Conservation (phyloP, 2,329 filamentous ascomycete species). For the Mariannaea elegans region DNA sequence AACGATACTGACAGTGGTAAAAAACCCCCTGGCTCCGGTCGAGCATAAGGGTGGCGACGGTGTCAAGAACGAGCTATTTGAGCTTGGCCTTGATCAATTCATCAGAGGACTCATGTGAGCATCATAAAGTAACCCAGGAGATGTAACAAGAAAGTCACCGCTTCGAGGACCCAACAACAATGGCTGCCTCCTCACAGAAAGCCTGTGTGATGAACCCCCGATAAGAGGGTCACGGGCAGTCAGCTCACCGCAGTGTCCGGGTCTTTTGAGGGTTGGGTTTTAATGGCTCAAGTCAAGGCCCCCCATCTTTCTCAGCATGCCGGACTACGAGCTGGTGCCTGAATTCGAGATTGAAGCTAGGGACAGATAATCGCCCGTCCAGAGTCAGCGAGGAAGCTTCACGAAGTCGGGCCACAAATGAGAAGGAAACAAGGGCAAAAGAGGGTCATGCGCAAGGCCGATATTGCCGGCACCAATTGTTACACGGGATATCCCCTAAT, state of each 20-base stretch:
- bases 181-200: neutral
- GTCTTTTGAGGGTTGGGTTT: neutral
- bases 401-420: slow-evolving; percentile 2
- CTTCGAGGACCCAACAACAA: neutral
- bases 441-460: slow-evolving; percentile 36
- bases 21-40: slow-evolving; percentile 74
- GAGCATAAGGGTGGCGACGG: slow-evolving; percentile 75
- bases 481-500: slow-evolving; percentile 27
- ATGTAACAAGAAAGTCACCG: slow-evolving; percentile 18
- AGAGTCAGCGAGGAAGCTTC: slow-evolving; percentile 2
- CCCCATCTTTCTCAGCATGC: neutral
- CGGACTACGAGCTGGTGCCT: neutral
- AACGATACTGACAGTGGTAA: slow-evolving; percentile 62
- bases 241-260: neutral
- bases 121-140: neutral
- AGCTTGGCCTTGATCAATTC: slow-evolving; percentile 79
- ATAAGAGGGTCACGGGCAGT: neutral
- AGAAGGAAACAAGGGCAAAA: slow-evolving; percentile 16
- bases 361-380: neutral
- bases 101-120: slow-evolving; percentile 70
- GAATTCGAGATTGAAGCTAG: neutral
- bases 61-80: slow-evolving; percentile 77
- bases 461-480: slow-evolving; percentile 30
- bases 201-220: neutral
- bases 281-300: neutral